Percentiles rank a stretch among this genome's conserved stretches.
Evolutionary conservation across 2,329 filamentous ascomycete genomes (phyloP).

Genomic region (Colletotrichum siamense): DNA sequence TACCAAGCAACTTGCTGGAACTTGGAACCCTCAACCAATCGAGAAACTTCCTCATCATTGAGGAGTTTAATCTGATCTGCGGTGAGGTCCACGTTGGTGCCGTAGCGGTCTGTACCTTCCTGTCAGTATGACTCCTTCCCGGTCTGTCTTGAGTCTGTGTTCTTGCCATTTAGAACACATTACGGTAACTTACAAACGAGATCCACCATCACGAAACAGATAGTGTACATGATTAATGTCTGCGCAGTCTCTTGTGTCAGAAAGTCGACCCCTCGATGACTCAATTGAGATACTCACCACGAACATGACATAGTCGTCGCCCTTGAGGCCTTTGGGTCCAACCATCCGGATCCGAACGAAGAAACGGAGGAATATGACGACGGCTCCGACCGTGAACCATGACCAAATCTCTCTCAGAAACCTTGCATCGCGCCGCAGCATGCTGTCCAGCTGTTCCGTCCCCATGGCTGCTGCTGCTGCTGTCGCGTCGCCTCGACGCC

Average conservation of each 20-base stretch:
- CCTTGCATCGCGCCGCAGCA: not conserved
- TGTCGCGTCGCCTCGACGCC: not conserved
- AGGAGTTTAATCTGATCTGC: slow-evolving; percentile 20
- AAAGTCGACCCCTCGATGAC: not conserved
- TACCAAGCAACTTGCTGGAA: slow-evolving; percentile 45
- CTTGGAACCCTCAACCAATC: slow-evolving; percentile 37
- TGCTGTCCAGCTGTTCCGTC: not conserved
- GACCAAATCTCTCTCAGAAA: slow-evolving; percentile 36
- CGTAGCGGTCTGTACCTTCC: not conserved
- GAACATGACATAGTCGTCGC: slow-evolving; percentile 43
- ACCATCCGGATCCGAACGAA: slow-evolving; percentile 40
- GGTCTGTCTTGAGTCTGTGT: not conserved
- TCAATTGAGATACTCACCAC: slow-evolving; percentile 24
- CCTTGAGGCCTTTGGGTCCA: slow-evolving; percentile 38
- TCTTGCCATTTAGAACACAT: not conserved
- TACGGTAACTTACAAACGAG: slow-evolving; percentile 31
- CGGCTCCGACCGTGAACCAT: slow-evolving; percentile 35
- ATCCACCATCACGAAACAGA: slow-evolving; percentile 40
- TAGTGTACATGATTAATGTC: slow-evolving; percentile 33
- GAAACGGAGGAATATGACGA: slow-evolving; percentile 36
- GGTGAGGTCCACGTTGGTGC: slow-evolving; percentile 7
- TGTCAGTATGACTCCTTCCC: not conserved
- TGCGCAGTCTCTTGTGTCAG: not conserved
- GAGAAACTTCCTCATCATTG: slow-evolving; percentile 29
- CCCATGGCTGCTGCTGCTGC: not conserved